Base-by-base conservation (phyloP, 306 rosid genomes). In the Cicer bijugum region DNA sequence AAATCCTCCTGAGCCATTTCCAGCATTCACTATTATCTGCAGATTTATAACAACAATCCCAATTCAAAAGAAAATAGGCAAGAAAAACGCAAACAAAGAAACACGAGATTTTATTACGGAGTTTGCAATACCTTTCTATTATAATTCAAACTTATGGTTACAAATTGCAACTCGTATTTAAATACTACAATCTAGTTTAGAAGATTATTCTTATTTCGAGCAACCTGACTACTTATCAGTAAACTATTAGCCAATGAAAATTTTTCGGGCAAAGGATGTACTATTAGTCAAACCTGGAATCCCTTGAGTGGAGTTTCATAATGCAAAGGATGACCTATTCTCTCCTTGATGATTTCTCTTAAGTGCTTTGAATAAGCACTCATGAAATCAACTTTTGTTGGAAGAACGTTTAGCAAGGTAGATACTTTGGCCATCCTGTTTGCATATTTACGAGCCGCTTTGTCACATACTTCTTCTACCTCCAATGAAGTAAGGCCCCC, bases 1-100 rank as follows among this genome's bases (percentile, higher is more conserved):
- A 84, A 93, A 93, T 6, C 97, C 98, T 69, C 97, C 97, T 2
- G 97, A 91, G 28, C 98, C 98, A 12, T 93, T 91, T 48, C 98
- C 98, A 12, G 98, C 96, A 68, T 91, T 93, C 20, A 91, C 98
- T 80, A 91, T 78, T 80, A 93, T 91, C 97, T 93, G 88, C 35
- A 28, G 35, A 28, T 28, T 28, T 28, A 28, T 28, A 28, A 28
- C 35, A 28, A 4, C 35, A 28, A 28, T 28, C 35, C 35, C 35
- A 28, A 4, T 28, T 28, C 35, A 28, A 28, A 28, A 28, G 35
- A 28, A 28, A 28, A 28, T 28, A 28, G 5, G 0, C 5, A 28
- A 28, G 35, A 28, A 28, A 28, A 28, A 28, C 0, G 35, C 35
- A 28, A 28, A 28, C 35, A 28, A 28, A 28, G 35, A 28, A 0